Conservation (phyloP, 129 eudicot genomes). For the Gnaphalium uliginosum region DNA sequence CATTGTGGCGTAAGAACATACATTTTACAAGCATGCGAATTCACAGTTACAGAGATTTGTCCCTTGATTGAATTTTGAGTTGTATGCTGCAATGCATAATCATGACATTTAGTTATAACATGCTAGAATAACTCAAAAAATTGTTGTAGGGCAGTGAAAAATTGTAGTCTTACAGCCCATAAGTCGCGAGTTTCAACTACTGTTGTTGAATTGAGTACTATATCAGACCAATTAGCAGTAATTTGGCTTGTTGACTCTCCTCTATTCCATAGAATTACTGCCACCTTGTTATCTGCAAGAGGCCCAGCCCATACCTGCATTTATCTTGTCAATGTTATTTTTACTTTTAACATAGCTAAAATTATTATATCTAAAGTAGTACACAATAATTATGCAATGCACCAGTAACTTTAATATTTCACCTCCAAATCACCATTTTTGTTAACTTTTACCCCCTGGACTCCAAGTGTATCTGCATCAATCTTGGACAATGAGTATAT, state of each 20-base stretch:
- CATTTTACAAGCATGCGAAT: constrained; percentile 67
- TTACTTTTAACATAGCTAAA: neutral
- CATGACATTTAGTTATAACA: neutral
- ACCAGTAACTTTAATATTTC: neutral
- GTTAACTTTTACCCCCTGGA: constrained; percentile 80
- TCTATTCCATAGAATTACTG: constrained; percentile 73
- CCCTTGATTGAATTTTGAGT: constrained; percentile 44
- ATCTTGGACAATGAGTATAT: neutral
- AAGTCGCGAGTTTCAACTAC: constrained; percentile 62
- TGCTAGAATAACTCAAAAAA: neutral
- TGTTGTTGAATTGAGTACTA: constrained; percentile 58
- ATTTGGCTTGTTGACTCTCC: constrained; percentile 53
- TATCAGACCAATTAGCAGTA: constrained; percentile 78
- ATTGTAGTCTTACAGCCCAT: constrained; percentile 59
- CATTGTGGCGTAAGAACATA: constrained; percentile 59
- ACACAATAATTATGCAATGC: neutral
- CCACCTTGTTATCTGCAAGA: constrained; percentile 50
- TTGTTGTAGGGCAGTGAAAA: neutral
- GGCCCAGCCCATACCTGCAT: constrained; percentile 93
- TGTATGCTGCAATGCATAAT: constrained; percentile 43
- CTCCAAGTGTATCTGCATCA: constrained; percentile 65
- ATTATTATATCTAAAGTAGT: neutral
- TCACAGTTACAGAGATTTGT: constrained; percentile 47
- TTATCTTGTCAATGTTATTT: neutral
- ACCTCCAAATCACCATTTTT: constrained; percentile 78